Evolutionary conservation across 352 stramenopile genomes (phyloP).

Genomic region (Globisporangium irregulare): DNA sequence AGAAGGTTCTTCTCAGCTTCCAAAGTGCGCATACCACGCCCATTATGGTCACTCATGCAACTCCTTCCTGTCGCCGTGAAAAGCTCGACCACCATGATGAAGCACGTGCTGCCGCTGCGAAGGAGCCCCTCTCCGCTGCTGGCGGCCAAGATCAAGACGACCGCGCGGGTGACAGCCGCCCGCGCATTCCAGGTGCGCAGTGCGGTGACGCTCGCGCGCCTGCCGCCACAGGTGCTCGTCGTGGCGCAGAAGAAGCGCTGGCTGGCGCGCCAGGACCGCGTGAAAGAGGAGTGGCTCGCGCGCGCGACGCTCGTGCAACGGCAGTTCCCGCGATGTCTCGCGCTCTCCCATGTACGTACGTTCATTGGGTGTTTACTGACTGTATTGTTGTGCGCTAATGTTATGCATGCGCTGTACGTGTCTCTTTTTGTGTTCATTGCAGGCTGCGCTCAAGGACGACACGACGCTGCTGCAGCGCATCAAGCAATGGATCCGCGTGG

Average conservation of each 20-base stretch:
- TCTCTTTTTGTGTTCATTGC: not conserved
- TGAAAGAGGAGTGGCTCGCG: conserved; percentile 9
- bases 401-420: not conserved
- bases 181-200: not conserved
- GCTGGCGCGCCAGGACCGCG: conserved; percentile 7
- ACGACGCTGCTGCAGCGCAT: conserved; percentile 31
- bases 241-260: conserved; percentile 16
- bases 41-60: not conserved
- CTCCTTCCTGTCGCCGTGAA: not conserved
- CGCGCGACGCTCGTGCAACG: not conserved
- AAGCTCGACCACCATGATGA: conserved; percentile 7
- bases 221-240: conserved; percentile 16
- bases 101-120: conserved; percentile 13
- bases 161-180: not conserved
- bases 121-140: not conserved
- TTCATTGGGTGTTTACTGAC: not conserved
- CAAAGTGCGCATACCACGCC: not conserved
- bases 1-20: not conserved
- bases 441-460: conserved; percentile 11
- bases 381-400: not conserved
- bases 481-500: conserved; percentile 43
- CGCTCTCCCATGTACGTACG: conserved; percentile 15
- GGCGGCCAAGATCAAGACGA: not conserved
- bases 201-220: conserved; percentile 1
- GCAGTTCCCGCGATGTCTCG: conserved; percentile 19